These are phyloP conservation scores for Juncus inflexus DNA, from an alignment of 176 grass and related monocot species.

Conservation along the genomic window DNA sequence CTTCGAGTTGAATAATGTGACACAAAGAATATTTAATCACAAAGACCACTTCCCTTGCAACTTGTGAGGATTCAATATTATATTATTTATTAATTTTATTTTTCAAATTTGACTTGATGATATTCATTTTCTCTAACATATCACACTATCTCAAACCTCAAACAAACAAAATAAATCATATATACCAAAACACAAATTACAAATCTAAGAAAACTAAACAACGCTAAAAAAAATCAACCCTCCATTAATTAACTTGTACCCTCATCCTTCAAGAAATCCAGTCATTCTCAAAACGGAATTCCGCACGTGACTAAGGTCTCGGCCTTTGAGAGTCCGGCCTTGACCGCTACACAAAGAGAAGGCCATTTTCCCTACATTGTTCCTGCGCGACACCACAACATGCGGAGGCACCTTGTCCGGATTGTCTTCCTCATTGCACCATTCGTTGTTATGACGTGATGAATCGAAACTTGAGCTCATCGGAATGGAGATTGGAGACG, in stretches of 20 bases:
- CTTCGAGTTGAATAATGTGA: background rate
- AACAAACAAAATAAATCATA: background rate
- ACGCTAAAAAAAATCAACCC: slow-evolving; percentile 13
- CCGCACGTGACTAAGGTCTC: slow-evolving; percentile 59
- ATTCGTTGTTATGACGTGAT: background rate
- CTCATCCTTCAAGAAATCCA: slow-evolving; percentile 76
- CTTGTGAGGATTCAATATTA: too few relatives aligned
- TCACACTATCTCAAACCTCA: background rate
- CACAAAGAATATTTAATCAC: too few relatives aligned
- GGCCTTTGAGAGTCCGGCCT: slow-evolving; percentile 47
- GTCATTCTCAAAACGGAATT: slow-evolving; percentile 67
- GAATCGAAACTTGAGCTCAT: background rate
- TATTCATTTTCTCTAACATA: too few relatives aligned
- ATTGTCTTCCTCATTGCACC: slow-evolving; percentile 18
- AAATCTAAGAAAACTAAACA: background rate
- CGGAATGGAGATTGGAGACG: slow-evolving; percentile 14
- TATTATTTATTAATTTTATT: too few relatives aligned
- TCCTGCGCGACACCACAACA: slow-evolving; percentile 45
- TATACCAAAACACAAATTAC: background rate
- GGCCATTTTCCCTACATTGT: slow-evolving; percentile 18
- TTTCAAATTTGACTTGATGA: too few relatives aligned
- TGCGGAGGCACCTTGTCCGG: slow-evolving; percentile 51
- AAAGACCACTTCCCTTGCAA: too few relatives aligned
- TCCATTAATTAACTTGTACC: slow-evolving; percentile 26
- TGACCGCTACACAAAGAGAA: slow-evolving; percentile 57